Base-by-base conservation (phyloP, 1,139 yeast genomes). In the Yamadazyma triangularis region DNA sequence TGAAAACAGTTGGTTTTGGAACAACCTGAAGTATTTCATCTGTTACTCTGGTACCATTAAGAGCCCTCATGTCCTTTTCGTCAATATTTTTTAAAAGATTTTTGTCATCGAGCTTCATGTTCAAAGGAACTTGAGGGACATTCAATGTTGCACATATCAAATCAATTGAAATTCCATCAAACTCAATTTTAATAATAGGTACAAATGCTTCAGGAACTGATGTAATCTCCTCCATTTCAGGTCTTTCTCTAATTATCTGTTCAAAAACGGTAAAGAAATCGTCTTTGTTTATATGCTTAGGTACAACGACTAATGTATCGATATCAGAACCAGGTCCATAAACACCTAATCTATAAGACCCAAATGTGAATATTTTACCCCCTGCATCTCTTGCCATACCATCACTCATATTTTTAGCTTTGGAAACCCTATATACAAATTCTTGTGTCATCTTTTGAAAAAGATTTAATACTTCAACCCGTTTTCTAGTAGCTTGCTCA, bases 261-360 rank as follows among this genome's bases (percentile, higher is more conserved):
- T 70, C 83, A 58, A 91, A 88, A 1, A 84, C 87, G 2, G 70
- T 73, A 51, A 91, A 93, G 51, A 91, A 93, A 56, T 89, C 94
- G 13, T 82, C 87, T 40, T 96, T 70, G 0, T 83, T 69, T n/a
- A 91, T 95, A 56, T 91, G 97, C 45, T 89, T 89, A 2, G 99
- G 99, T 4, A 85, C 96, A 13, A 91, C 97, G 8, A 93, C 86
- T 27, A 91, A 62, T 0, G 98, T 86, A 64, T 91, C 99, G 37
- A 91, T 91, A 79, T 91, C 99, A 0, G 95, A 85, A 0, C 98
- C 97, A 0, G 98, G 98, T 0, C 97, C 96, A 59, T 89, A 87
- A 6, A 91, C 98, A 2, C 98, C 98, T 27, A 91, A 62, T 39
- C 96, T 69, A 50, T 89, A 91, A 0, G 97, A 89, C 0, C 99